These are phyloP conservation scores for Aspergillus funiculosus DNA, from an alignment of 495 filamentous ascomycete genomes.

Conservation along the genomic window DNA sequence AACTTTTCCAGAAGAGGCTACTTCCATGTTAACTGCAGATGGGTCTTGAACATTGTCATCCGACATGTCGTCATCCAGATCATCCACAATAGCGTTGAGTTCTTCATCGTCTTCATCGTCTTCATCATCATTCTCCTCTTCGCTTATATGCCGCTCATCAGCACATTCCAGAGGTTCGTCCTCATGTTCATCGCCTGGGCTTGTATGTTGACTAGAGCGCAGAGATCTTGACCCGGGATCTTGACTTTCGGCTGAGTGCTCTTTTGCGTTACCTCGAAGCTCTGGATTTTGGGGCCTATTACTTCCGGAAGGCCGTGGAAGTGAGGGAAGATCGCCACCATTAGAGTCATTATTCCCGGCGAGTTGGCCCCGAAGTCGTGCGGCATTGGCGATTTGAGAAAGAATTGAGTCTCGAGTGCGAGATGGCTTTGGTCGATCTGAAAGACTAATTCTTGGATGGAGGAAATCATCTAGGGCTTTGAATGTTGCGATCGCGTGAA, in stretches of 20 bases:
- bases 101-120: slow-evolving; percentile 64
- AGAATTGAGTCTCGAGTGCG: slow-evolving; percentile 61
- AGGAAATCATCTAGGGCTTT: slow-evolving; percentile 96
- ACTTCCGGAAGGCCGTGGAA: slow-evolving; percentile 25
- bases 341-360: slow-evolving; percentile 27
- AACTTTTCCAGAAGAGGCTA: slow-evolving; percentile 83
- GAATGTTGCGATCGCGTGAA: slow-evolving; percentile 97
- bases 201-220: slow-evolving; percentile 48
- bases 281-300: slow-evolving; percentile 25
- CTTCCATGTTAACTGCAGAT: slow-evolving; percentile 86
- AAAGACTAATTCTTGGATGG: slow-evolving; percentile 76
- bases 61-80: slow-evolving; percentile 84
- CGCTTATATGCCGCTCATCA: slow-evolving; percentile 81
- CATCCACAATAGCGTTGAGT: slow-evolving; percentile 81
- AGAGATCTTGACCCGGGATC: slow-evolving; percentile 34
- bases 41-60: slow-evolving; percentile 68
- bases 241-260: slow-evolving; percentile 23
- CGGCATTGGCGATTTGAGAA: slow-evolving; percentile 77
- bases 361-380: slow-evolving; percentile 46
- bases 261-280: slow-evolving; percentile 25
- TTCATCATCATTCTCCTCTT: slow-evolving; percentile 58
- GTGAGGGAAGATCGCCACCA: slow-evolving; percentile 25
- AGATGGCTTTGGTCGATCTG: slow-evolving; percentile 69
- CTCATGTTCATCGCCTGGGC: slow-evolving; percentile 49
- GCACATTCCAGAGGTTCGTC: slow-evolving; percentile 80